A percentile compares a stretch with the other conserved stretches of the same genome.
Evolutionary conservation across 1,284 basidiomycete genomes (phyloP).

Genomic region (Phellopilus nigrolimitatus): DNA sequence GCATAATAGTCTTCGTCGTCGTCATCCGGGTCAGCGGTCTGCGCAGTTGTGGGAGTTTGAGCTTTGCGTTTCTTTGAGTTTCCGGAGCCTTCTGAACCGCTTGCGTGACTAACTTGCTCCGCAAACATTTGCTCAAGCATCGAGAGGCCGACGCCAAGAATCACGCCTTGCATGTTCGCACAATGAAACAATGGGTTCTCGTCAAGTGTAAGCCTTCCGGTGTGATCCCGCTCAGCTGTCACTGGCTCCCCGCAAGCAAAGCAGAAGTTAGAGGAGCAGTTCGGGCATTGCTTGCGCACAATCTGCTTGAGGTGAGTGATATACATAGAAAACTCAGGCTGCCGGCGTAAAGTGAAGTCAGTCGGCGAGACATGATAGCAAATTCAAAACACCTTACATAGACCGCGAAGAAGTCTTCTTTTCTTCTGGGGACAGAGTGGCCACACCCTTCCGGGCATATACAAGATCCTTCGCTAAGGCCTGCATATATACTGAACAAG

Average conservation of each 20-base stretch:
- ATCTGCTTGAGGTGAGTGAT: slow-evolving; percentile 55
- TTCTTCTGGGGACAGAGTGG: slow-evolving; percentile 49
- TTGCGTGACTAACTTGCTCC: slow-evolving; percentile 45
- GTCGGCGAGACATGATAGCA: not conserved
- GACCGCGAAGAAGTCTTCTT: slow-evolving; percentile 76
- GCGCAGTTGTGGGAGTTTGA: slow-evolving; percentile 20
- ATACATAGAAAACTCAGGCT: slow-evolving; percentile 73
- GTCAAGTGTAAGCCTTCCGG: slow-evolving; percentile 35
- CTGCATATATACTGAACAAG: slow-evolving; percentile 78
- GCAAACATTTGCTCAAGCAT: slow-evolving; percentile 70
- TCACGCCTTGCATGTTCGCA: slow-evolving; percentile 78
- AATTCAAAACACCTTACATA: slow-evolving; percentile 50
- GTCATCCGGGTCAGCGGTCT: slow-evolving; percentile 48
- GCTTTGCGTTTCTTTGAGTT: slow-evolving; percentile 32
- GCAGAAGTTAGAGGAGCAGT: slow-evolving; percentile 68
- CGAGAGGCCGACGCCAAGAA: slow-evolving; percentile 79
- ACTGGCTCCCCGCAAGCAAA: slow-evolving; percentile 79
- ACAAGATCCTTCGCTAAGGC: slow-evolving; percentile 59
- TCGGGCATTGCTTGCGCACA: slow-evolving; percentile 56
- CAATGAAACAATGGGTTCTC: slow-evolving; percentile 78
- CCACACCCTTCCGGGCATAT: slow-evolving; percentile 74
- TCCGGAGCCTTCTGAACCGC: slow-evolving; percentile 22
- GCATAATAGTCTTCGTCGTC: slow-evolving; percentile 44
- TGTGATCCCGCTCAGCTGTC: slow-evolving; percentile 39
- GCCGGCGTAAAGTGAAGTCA: not conserved